A percentile compares a stretch with the other conserved stretches of the same genome.
Conservation (phyloP, 139 green algal species). For the Asterochloris erici region DNA sequence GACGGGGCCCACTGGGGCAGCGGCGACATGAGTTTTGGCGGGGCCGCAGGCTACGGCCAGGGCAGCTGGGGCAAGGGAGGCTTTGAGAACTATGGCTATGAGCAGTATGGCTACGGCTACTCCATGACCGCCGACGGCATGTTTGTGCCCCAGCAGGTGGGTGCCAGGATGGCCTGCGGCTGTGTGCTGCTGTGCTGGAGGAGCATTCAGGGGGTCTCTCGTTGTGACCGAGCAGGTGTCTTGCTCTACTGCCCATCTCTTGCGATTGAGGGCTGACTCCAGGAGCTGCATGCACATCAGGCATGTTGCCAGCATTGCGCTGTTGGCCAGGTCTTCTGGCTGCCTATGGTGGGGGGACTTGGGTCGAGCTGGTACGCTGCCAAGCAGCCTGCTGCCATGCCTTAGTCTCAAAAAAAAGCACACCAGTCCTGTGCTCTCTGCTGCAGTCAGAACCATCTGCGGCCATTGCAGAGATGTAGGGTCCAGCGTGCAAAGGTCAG, state of each 20-base stretch:
- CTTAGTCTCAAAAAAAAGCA: background rate
- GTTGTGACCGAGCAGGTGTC: background rate
- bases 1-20: background rate
- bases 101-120: constrained; percentile 4
- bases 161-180: background rate
- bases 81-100: background rate
- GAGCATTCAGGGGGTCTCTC: background rate
- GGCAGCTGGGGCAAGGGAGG: background rate
- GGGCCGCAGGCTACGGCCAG: background rate
- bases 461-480: background rate
- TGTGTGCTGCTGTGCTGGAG: background rate
- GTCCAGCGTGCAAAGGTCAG: background rate
- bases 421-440: background rate
- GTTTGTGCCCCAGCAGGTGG: background rate
- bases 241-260: background rate
- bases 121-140: constrained; percentile 11
- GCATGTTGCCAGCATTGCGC: background rate
- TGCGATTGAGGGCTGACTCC: background rate
- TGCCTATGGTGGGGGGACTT: background rate
- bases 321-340: background rate
- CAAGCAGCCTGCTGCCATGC: background rate
- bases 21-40: background rate
- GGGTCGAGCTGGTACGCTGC: too few relatives aligned
- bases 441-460: background rate
- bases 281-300: background rate